Evolutionary conservation across 208 protist genomes (phyloP).

Genomic region (Trypanosomatidae sp.): DNA sequence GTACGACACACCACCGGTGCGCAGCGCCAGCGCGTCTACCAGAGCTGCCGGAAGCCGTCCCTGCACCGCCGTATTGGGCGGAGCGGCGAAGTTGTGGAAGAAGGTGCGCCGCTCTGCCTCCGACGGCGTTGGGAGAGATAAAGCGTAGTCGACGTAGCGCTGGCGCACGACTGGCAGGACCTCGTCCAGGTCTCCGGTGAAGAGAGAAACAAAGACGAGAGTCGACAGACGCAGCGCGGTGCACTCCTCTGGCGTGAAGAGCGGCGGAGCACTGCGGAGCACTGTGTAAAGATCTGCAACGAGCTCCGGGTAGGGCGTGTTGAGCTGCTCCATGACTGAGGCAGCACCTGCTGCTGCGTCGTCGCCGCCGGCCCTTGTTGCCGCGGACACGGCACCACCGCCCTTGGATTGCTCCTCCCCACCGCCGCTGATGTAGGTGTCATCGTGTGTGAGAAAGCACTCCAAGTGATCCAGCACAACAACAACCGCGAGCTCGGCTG

Average conservation of each 20-base stretch:
- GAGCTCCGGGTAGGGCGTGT: constrained; percentile 35
- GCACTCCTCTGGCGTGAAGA: constrained; percentile 34
- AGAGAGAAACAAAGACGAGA: constrained; percentile 45
- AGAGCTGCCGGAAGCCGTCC: constrained; percentile 8
- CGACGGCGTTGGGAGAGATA: constrained; percentile 49
- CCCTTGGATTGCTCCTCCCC: too few species aligned
- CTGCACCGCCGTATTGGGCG: background rate
- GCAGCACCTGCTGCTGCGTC: background rate
- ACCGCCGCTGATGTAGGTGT: background rate
- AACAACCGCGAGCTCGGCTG: constrained; percentile 18
- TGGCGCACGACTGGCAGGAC: constrained; percentile 42
- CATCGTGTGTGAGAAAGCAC: constrained; percentile 36
- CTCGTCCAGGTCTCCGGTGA: constrained; percentile 43
- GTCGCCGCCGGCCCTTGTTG: background rate
- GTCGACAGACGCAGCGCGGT: constrained; percentile 18
- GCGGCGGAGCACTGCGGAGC: constrained; percentile 35
- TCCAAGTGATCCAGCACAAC: constrained; percentile 74
- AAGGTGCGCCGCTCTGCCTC: constrained; percentile 50
- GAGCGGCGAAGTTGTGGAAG: constrained; percentile 16
- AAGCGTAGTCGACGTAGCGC: constrained; percentile 45
- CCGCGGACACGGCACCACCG: background rate
- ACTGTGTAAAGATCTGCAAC: constrained; percentile 61
- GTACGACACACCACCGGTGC: constrained; percentile 72
- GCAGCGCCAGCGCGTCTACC: constrained; percentile 45
- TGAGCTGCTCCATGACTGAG: background rate